phyloP scores from a whole-genome alignment of 208 protist species.

The Acanthamoeba castellanii region DNA sequence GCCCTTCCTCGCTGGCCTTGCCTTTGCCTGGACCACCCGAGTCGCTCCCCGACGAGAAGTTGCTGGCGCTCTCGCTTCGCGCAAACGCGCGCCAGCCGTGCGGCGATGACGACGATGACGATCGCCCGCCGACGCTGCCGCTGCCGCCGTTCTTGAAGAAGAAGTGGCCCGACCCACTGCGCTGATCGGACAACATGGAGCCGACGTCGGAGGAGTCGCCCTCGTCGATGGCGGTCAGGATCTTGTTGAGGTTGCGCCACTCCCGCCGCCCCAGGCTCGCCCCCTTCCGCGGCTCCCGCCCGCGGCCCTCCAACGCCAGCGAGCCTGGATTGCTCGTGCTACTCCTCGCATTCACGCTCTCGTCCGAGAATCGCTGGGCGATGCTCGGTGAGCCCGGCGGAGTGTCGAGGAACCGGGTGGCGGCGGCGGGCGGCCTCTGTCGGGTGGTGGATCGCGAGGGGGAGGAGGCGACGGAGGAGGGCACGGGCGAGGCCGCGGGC shows the following conservation, averaged over 20 bases:
- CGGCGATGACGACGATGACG: not conserved
- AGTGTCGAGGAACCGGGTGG: no score
- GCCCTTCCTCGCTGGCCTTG: not conserved
- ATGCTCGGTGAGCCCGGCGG: not conserved
- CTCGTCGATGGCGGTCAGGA: not conserved
- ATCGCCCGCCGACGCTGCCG: not conserved
- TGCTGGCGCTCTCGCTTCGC: not conserved
- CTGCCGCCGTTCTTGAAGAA: not conserved
- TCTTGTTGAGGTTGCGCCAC: slow-evolving; percentile 37
- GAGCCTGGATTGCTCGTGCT: not conserved
- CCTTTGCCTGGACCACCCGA: not conserved
- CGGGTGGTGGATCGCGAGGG: not conserved
- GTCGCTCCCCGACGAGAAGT: slow-evolving; percentile 8
- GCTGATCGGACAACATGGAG: not conserved
- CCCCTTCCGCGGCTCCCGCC: not conserved
- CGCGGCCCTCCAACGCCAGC: not conserved
- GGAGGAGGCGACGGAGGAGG: not conserved
- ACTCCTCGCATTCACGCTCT: no score
- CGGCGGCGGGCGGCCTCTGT: not conserved
- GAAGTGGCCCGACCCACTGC: not conserved
- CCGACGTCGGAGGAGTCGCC: not conserved
- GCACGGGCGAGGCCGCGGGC: not conserved
- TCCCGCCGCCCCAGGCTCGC: not conserved
- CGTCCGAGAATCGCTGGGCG: not conserved
- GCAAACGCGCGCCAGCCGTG: slow-evolving; percentile 21